A percentile compares a stretch with the other conserved stretches of the same genome.
Evolutionary conservation across 805 yeast species (phyloP).

Genomic region (Candida coquimbonensis): DNA sequence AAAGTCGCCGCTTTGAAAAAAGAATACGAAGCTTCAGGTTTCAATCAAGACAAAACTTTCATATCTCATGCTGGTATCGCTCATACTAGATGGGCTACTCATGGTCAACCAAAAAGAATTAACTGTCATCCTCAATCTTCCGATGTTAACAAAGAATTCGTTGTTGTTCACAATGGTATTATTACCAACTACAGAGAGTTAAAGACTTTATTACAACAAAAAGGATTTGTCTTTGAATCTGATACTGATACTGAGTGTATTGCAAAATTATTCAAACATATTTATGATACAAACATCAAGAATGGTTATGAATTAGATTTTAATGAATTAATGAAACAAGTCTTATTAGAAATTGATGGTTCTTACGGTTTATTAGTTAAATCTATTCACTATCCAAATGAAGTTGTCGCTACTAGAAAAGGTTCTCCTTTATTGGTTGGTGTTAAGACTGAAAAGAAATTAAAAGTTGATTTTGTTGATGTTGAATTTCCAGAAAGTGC

Average conservation of each 20-base stretch:
- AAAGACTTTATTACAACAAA: constrained; percentile 68
- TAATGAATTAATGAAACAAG: constrained; percentile 87
- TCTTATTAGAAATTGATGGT: constrained; percentile 89
- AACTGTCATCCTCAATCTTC: constrained; percentile 98
- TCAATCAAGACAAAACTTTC: constrained; percentile 58
- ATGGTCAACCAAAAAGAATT: constrained; percentile 78
- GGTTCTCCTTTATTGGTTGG: constrained; percentile 97
- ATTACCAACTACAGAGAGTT: constrained; percentile 92
- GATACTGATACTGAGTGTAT: constrained; percentile 98
- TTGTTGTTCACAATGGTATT: constrained; percentile 96
- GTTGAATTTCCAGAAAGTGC: constrained; percentile 76
- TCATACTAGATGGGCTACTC: constrained; percentile 99
- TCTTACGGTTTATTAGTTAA: constrained; percentile 94
- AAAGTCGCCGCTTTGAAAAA: constrained; percentile 78
- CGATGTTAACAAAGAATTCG: constrained; percentile 74
- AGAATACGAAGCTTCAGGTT: constrained; percentile 45
- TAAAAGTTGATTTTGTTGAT: constrained; percentile 96
- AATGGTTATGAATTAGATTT: constrained; percentile 81
- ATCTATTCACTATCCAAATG: constrained; percentile 90
- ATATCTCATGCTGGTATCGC: constrained; percentile 93
- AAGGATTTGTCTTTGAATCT: constrained; percentile 78
- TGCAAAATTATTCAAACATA: constrained; percentile 89
- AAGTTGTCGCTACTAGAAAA: constrained; percentile 93
- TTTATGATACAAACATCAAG: constrained; percentile 67
- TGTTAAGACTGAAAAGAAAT: constrained; percentile 90